Evolutionary conservation across 306 rosid species (phyloP).

Genomic region (Cucurbita pepo): DNA sequence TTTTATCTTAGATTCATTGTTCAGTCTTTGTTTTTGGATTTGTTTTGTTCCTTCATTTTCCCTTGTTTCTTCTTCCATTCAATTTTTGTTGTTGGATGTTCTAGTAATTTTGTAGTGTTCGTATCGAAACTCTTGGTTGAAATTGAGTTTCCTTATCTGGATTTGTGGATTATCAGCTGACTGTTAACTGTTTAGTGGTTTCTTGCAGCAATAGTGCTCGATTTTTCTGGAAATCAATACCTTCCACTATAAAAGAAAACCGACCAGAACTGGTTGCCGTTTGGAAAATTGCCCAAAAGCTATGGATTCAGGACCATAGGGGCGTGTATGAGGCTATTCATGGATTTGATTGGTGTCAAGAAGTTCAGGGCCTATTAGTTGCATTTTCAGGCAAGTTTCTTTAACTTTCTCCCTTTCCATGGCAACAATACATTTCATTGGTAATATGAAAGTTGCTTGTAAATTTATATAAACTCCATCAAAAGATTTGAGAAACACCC

Average conservation of each 20-base stretch:
- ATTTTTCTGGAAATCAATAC: constrained; percentile 82
- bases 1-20: background rate
- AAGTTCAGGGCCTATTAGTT: constrained; percentile 43
- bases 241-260: constrained; percentile 47
- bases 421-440: background rate
- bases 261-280: constrained; percentile 52
- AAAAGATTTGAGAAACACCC: background rate
- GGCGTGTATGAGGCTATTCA: constrained; percentile 62
- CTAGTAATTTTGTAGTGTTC: background rate
- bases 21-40: background rate
- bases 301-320: constrained; percentile 57
- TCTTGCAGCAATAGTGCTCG: constrained; percentile 74
- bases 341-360: constrained; percentile 65
- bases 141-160: background rate
- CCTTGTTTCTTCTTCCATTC: background rate
- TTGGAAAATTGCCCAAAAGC: constrained; percentile 71
- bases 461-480: background rate
- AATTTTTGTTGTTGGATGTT: background rate
- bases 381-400: constrained; percentile 72
- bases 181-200: constrained; percentile 14
- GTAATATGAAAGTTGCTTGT: background rate
- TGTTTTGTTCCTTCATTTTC: background rate
- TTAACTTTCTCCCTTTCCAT: background rate
- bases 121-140: background rate
- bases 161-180: constrained; percentile 1